Conservation (phyloP, 305 asterid species). For the Solanum hybrid region DNA sequence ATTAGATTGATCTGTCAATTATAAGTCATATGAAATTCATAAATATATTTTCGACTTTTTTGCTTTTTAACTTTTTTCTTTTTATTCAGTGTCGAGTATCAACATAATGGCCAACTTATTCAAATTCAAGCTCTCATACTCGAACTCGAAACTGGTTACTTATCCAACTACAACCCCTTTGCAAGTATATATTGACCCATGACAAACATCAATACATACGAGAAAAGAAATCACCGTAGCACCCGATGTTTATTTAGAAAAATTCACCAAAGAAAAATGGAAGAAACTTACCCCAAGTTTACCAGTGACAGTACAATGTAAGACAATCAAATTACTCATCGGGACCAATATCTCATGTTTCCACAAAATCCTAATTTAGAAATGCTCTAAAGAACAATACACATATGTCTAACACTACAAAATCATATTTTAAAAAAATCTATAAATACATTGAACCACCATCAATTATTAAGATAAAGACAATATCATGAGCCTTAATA, state of each 20-base stretch:
- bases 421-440: not conserved
- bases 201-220: not conserved
- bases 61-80: not conserved
- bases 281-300: not conserved
- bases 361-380: not conserved
- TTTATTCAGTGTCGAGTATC: not conserved
- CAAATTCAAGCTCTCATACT: not conserved
- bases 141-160: not conserved
- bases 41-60: too few species aligned
- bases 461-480: not conserved
- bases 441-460: not conserved
- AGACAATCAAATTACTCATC: not conserved
- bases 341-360: not conserved
- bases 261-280: not conserved
- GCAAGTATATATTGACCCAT: not conserved
- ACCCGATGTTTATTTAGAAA: not conserved
- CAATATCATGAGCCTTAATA: not conserved
- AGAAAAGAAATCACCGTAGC: not conserved
- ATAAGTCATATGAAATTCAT: not conserved
- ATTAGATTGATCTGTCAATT: too few species aligned
- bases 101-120: not conserved
- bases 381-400: not conserved
- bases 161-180: not conserved
- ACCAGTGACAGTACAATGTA: not conserved
- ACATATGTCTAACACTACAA: not conserved